Conservation (phyloP, 345 rosid genomes). For the Aethionema arabicum region DNA sequence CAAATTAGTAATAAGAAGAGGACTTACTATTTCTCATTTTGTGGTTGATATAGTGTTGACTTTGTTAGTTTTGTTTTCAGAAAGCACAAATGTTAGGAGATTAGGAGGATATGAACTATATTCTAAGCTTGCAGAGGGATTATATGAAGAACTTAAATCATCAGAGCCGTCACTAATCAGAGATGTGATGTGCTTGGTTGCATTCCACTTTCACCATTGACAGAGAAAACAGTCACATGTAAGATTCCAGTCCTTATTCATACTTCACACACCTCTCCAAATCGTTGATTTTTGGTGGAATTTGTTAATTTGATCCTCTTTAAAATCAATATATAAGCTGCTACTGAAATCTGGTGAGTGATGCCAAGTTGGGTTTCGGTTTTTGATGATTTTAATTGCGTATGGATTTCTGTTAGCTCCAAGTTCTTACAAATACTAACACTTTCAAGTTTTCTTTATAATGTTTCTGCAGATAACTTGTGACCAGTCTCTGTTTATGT, state of each 20-base stretch:
- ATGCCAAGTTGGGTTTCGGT: too few species aligned
- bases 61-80: constrained; percentile 27
- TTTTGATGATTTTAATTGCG: neutral
- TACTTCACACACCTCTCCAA: too few species aligned
- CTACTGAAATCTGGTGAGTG: too few species aligned
- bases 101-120: constrained; percentile 5
- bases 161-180: constrained; percentile 17
- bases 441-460: neutral
- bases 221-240: too few species aligned
- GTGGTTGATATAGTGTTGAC: constrained; percentile 21
- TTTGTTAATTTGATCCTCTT: too few species aligned
- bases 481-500: constrained; percentile 30
- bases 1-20: constrained; percentile 17
- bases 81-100: constrained; percentile 12
- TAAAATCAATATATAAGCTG: too few species aligned
- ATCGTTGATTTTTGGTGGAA: too few species aligned
- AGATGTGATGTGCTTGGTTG: neutral
- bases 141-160: constrained; percentile 18
- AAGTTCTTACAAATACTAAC: neutral
- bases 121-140: neutral
- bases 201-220: too few species aligned
- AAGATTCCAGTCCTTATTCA: too few species aligned
- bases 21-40: constrained; percentile 4
- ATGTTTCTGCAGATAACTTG: constrained; percentile 19
- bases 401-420: neutral